A percentile compares a stretch with the other conserved stretches of the same genome.
phyloP scores from a whole-genome alignment of 352 stramenopile genomes.

The Aphanomyces euteiches region DNA sequence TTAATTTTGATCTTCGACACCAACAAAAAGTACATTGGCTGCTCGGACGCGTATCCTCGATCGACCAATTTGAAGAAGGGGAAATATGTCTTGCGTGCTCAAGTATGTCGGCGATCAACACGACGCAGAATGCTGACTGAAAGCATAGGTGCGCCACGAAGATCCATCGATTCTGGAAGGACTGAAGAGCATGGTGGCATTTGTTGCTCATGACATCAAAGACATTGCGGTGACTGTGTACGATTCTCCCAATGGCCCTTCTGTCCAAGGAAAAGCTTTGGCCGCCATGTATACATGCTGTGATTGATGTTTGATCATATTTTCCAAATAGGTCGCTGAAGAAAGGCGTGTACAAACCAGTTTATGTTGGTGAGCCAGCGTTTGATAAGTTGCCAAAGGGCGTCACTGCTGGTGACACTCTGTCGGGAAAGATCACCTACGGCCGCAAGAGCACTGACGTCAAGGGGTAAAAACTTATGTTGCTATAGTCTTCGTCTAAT shows the following conservation, averaged over 20 bases:
- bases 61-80: conserved; percentile 84
- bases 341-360: conserved; percentile 48
- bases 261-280: conserved; percentile 55
- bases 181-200: conserved; percentile 75
- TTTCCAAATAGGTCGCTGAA: conserved; percentile 30
- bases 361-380: conserved; percentile 69
- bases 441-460: conserved; percentile 65
- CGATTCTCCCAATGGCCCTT: conserved; percentile 60
- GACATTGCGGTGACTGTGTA: conserved; percentile 61
- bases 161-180: conserved; percentile 76
- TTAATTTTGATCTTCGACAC: conserved; percentile 91
- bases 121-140: background rate
- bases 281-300: conserved; percentile 43
- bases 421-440: conserved; percentile 67
- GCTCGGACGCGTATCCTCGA: conserved; percentile 82
- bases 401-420: conserved; percentile 51
- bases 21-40: conserved; percentile 89
- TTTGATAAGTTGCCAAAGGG: conserved; percentile 64
- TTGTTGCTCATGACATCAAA: conserved; percentile 69
- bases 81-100: conserved; percentile 60
- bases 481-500: conserved; percentile 14
- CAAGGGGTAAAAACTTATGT: conserved; percentile 36
- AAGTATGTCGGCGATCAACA: conserved; percentile 27
- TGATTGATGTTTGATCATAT: conserved; percentile 1
- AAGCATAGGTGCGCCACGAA: conserved; percentile 58